A percentile compares a stretch with the other conserved stretches of the same genome.
phyloP scores from a whole-genome alignment of 192 early-diverging fungal genomes.

The Coemansia sp. region DNA sequence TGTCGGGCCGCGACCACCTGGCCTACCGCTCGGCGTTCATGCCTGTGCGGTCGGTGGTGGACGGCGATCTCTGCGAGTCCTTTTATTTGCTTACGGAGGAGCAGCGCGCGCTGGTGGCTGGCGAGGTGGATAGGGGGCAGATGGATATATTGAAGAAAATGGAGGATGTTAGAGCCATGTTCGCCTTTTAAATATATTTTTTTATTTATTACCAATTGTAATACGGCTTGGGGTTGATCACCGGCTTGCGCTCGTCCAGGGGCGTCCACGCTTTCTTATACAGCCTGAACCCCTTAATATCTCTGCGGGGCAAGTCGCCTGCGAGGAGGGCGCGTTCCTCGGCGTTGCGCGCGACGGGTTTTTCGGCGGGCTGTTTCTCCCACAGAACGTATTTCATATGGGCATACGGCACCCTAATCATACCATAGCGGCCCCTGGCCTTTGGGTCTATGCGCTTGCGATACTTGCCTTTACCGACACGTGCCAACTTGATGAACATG shows the following conservation, averaged over 20 bases:
- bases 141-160: conserved; percentile 90
- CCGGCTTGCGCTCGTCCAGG: conserved; percentile 68
- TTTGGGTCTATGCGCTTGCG: conserved; percentile 73
- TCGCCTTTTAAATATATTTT: conserved; percentile 41
- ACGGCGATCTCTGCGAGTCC: conserved; percentile 94
- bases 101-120: conserved; percentile 62
- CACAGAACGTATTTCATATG: conserved; percentile 84
- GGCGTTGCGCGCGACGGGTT: conserved; percentile 19
- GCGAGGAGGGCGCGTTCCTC: conserved; percentile 34
- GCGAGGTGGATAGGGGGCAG: conserved; percentile 82
- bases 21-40: conserved; percentile 76
- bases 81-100: conserved; percentile 42
- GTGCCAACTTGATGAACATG: conserved; percentile 68
- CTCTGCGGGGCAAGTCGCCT: conserved; percentile 37
- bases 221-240: conserved; percentile 65
- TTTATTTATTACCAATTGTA: conserved; percentile 72
- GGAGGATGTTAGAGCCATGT: conserved; percentile 79
- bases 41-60: conserved; percentile 73
- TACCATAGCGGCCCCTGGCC: conserved; percentile 75
- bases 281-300: conserved; percentile 66
- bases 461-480: conserved; percentile 85
- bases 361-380: conserved; percentile 51
- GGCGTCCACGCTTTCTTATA: conserved; percentile 70
- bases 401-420: conserved; percentile 71
- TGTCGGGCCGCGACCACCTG: conserved; percentile 86